A percentile compares a stretch with the other conserved stretches of the same genome.
These are phyloP conservation scores for Neurospora tetraspora DNA, from an alignment of 495 filamentous ascomycete genomes.

Conservation along the genomic window DNA sequence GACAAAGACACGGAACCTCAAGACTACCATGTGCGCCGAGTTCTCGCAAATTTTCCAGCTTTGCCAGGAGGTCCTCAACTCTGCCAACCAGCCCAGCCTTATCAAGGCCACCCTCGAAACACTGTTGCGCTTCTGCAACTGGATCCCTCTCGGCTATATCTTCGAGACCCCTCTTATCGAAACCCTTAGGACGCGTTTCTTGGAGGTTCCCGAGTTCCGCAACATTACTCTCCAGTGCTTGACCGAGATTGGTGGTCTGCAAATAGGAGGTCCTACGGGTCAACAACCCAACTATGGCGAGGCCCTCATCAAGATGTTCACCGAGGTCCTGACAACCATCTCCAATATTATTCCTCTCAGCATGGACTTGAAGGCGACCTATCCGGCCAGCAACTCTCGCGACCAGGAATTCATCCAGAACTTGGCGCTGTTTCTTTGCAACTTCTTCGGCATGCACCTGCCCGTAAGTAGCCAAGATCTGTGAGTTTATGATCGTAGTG, in stretches of 20 bases:
- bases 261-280: conserved; percentile 48
- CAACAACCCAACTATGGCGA: conserved; percentile 76
- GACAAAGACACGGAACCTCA: conserved; percentile 86
- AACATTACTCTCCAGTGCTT: conserved; percentile 95
- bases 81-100: conserved; percentile 75
- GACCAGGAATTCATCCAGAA: conserved; percentile 99
- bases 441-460: conserved; percentile 88
- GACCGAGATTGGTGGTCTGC: conserved; percentile 90
- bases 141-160: conserved; percentile 97
- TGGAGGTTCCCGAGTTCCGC: conserved; percentile 84
- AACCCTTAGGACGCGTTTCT: conserved; percentile 78
- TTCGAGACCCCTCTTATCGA: conserved; percentile 97
- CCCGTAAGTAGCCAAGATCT: conserved; percentile 51
- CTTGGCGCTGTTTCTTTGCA: conserved; percentile 87
- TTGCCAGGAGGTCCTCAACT: conserved; percentile 85
- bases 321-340: conserved; percentile 80
- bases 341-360: conserved; percentile 82
- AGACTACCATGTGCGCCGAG: conserved; percentile 95
- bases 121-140: conserved; percentile 90
- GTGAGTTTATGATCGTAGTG: neutral
- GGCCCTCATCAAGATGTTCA: conserved; percentile 94
- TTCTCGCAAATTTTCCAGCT: conserved; percentile 97
- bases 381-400: conserved; percentile 76
- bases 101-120: conserved; percentile 94
- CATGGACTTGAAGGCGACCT: conserved; percentile 81